Percentiles rank a stretch among this genome's conserved stretches.
Conservation (phyloP, 192 early-diverging fungal species). For the Coemansia sp. region DNA sequence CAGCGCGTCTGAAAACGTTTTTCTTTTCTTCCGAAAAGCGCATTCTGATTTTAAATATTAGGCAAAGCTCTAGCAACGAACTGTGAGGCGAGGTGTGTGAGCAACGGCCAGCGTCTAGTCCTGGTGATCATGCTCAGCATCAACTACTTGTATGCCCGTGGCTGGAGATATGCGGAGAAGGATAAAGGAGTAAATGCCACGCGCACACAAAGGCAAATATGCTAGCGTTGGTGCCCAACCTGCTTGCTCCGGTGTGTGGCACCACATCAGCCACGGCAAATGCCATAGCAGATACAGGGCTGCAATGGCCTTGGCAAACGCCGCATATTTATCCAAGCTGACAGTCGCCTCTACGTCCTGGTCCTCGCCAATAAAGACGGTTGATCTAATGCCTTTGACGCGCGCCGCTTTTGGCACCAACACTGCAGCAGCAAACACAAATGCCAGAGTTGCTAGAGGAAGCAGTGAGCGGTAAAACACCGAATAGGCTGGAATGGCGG, state of each 20-base stretch:
- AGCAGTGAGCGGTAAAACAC: conserved; percentile 9
- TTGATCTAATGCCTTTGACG: not conserved
- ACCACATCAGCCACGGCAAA: conserved; percentile 32
- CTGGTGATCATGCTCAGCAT: conserved; percentile 15
- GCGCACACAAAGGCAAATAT: conserved; percentile 18
- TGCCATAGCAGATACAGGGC: conserved; percentile 17
- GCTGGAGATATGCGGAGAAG: conserved; percentile 26
- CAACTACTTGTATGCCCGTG: conserved; percentile 18
- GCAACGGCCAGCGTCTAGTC: not conserved
- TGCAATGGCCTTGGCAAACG: conserved; percentile 12
- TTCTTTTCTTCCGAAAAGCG: no score
- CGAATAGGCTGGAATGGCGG: not conserved
- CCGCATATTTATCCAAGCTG: conserved; percentile 14
- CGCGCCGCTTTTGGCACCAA: not conserved
- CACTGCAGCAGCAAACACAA: conserved; percentile 8
- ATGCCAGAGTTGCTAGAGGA: conserved; percentile 13
- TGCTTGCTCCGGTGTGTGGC: conserved; percentile 13
- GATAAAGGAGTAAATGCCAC: conserved; percentile 24
- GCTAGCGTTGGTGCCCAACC: conserved; percentile 13
- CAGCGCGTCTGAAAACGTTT: not conserved
- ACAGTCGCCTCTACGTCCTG: conserved; percentile 22
- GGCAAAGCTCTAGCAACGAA: not conserved
- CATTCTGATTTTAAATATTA: no score
- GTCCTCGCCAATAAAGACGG: conserved; percentile 16
- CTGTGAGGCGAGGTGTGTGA: not conserved